phyloP scores from a whole-genome alignment of 1,284 basidiomycete genomes.

The Ceraceosorus guamensis region DNA sequence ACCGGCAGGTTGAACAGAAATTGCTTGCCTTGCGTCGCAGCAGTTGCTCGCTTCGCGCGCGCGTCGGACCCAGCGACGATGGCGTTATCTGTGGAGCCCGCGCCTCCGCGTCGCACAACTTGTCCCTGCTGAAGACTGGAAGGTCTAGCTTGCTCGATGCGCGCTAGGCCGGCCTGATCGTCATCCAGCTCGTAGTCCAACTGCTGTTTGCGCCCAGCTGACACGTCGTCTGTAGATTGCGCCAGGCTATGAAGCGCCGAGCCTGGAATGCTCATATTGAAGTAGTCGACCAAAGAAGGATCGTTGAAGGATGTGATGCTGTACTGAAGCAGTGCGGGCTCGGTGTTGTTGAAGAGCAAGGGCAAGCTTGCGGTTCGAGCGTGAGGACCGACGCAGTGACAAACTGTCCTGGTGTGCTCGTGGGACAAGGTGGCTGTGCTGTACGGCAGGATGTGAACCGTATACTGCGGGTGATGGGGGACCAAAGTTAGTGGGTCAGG shows the following conservation, averaged over 20 bases:
- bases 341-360: conserved; percentile 81
- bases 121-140: neutral
- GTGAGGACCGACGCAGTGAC: conserved; percentile 61
- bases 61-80: no score
- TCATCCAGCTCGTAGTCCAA: conserved; percentile 7
- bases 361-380: conserved; percentile 63
- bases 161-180: neutral
- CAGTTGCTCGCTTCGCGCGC: neutral
- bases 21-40: conserved; percentile 9
- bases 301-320: conserved; percentile 64
- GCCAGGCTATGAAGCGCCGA: neutral
- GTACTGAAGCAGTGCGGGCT: conserved; percentile 67
- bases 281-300: conserved; percentile 61
- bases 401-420: conserved; percentile 52
- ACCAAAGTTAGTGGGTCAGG: no score
- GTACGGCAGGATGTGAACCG: conserved; percentile 72
- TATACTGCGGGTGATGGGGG: no score
- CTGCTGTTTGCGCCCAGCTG: conserved; percentile 1
- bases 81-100: no score
- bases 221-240: neutral
- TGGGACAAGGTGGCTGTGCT: conserved; percentile 76
- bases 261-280: conserved; percentile 54
- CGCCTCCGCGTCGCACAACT: neutral
- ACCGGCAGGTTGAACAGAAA: conserved; percentile 34
- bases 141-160: neutral